These are phyloP conservation scores for Alternaria hordeiaustralica DNA, from an alignment of 2,329 filamentous ascomycete genomes.

Conservation along the genomic window DNA sequence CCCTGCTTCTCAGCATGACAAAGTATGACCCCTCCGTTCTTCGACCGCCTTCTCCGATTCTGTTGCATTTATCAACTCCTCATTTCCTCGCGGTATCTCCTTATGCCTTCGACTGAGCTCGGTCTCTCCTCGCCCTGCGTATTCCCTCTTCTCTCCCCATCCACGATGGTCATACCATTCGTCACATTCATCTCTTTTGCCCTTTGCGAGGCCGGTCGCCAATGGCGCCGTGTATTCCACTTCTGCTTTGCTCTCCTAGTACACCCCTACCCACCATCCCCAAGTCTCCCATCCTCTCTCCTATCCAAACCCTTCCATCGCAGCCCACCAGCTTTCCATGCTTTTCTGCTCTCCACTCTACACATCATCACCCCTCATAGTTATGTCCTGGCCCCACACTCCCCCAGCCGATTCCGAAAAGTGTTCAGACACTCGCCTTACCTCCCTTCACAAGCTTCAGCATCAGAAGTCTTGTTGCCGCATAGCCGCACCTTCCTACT, in stretches of 20 bases:
- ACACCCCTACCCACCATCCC: neutral
- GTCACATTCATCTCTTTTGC: neutral
- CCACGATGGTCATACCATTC: neutral
- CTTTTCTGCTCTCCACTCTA: neutral
- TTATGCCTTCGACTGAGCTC: no score
- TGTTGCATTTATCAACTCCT: neutral
- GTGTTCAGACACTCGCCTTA: slow-evolving; percentile 23
- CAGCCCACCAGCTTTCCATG: neutral
- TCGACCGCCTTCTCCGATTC: neutral
- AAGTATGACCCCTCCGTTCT: neutral
- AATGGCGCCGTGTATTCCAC: neutral
- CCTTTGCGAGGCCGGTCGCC: neutral
- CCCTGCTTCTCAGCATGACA: neutral
- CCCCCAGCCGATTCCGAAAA: slow-evolving; percentile 12
- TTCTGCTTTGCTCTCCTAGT: neutral
- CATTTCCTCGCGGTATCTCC: no score
- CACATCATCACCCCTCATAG: slow-evolving; percentile 8
- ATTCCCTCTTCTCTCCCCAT: neutral
- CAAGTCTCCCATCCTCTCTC: neutral
- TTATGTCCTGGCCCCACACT: slow-evolving; percentile 11
- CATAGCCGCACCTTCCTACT: slow-evolving; percentile 14
- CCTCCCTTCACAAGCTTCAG: slow-evolving; percentile 7
- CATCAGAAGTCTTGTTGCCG: slow-evolving; percentile 9
- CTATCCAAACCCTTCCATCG: neutral
- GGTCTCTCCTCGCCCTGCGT: neutral